A percentile compares a stretch with the other conserved stretches of the same genome.
Conservation (phyloP, 805 yeast species). For the Candida nemodendra region DNA sequence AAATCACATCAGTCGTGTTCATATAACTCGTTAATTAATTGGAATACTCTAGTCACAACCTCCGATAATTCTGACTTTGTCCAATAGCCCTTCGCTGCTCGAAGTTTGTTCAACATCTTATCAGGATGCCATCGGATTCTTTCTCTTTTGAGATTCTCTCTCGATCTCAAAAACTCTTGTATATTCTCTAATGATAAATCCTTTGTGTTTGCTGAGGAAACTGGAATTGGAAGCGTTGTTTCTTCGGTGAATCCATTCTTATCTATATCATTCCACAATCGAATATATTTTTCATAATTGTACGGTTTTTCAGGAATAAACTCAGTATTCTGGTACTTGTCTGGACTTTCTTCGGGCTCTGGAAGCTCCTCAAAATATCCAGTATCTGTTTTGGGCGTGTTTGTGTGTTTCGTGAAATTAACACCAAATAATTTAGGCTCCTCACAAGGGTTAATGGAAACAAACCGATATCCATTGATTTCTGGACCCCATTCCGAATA, state of each 20-base stretch:
- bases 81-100: slow-evolving; percentile 1
- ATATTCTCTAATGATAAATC: slow-evolving; percentile 17
- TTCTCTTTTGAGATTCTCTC: slow-evolving; percentile 40
- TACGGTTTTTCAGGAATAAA: slow-evolving; percentile 23
- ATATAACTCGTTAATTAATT: slow-evolving; percentile 41
- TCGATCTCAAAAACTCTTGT: slow-evolving; percentile 14
- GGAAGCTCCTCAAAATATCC: slow-evolving; percentile 10
- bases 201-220: slow-evolving; percentile 6
- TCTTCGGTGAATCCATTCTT: slow-evolving; percentile 1
- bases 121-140: slow-evolving; percentile 74
- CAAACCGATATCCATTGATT: slow-evolving; percentile 44
- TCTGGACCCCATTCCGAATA: slow-evolving; percentile 35
- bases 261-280: slow-evolving; percentile 27
- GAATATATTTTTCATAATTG: slow-evolving; percentile 24
- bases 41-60: slow-evolving; percentile 41
- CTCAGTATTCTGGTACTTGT: not conserved
- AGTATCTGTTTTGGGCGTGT: slow-evolving; percentile 9
- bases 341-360: slow-evolving; percentile 1
- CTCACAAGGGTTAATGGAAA: slow-evolving; percentile 30
- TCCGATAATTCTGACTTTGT: slow-evolving; percentile 4
- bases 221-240: slow-evolving; percentile 22
- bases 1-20: slow-evolving; percentile 18
- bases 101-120: slow-evolving; percentile 40
- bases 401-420: slow-evolving; percentile 16
- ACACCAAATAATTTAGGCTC: slow-evolving; percentile 4